Evolutionary conservation across 2,329 filamentous ascomycete species (phyloP).

Genomic region (Fusarium buharicum): DNA sequence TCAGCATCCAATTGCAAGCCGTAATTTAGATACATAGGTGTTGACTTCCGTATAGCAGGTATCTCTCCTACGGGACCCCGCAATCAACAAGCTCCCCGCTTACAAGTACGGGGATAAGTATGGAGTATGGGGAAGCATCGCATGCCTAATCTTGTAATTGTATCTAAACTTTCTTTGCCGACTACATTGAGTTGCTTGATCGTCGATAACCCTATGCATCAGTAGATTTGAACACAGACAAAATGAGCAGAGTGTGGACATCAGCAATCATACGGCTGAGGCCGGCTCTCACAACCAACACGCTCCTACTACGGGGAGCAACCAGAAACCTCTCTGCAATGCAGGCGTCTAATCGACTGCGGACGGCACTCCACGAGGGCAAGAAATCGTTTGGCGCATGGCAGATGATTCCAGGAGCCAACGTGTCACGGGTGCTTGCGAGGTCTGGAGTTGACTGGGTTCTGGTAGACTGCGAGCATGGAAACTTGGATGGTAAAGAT

Average conservation of each 20-base stretch:
- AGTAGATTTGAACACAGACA: not conserved
- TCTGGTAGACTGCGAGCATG: constrained; percentile 67
- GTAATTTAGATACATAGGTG: constrained; percentile 10
- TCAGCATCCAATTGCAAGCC: constrained; percentile 15
- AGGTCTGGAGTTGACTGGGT: constrained; percentile 73
- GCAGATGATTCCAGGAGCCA: constrained; percentile 71
- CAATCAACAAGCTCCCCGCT: constrained; percentile 30
- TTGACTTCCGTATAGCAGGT: constrained; percentile 18
- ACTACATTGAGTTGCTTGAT: constrained; percentile 3
- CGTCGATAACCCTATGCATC: constrained; percentile 3
- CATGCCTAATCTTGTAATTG: constrained; percentile 12
- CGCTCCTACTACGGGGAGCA: constrained; percentile 12
- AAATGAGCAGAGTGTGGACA: constrained; percentile 33
- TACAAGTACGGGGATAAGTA: constrained; percentile 1
- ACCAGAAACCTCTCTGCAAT: constrained; percentile 47
- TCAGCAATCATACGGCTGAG: constrained; percentile 30
- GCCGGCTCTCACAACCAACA: constrained; percentile 24
- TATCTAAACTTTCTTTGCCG: constrained; percentile 1
- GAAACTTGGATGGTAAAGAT: constrained; percentile 59
- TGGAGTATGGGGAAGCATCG: constrained; percentile 5
- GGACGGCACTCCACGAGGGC: constrained; percentile 60
- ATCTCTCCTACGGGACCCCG: constrained; percentile 37
- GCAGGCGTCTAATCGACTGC: constrained; percentile 60
- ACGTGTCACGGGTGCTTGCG: constrained; percentile 69
- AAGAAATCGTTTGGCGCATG: constrained; percentile 66